These are phyloP conservation scores for Aspergillus sp. DNA, from an alignment of 2,329 filamentous ascomycete species.

Conservation along the genomic window DNA sequence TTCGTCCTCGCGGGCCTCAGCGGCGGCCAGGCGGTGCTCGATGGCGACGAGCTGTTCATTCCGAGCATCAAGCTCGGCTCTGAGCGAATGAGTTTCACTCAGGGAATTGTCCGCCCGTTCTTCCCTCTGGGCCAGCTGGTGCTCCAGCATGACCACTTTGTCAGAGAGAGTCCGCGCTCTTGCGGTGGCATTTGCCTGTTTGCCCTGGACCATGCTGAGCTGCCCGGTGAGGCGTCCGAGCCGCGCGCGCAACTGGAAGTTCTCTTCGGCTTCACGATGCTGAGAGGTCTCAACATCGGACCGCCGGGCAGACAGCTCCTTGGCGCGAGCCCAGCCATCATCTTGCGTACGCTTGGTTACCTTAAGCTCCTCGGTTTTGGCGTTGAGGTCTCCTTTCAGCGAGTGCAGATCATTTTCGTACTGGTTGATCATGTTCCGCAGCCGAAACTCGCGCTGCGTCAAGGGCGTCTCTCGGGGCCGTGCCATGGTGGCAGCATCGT, in stretches of 20 bases:
- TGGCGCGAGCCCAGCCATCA: constrained; percentile 3
- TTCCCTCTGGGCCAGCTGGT: constrained; percentile 3
- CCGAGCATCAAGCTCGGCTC: constrained; percentile 3
- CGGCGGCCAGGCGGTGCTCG: constrained; percentile 3
- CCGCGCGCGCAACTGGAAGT: constrained; percentile 2
- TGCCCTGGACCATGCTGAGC: constrained; percentile 1
- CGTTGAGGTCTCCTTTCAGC: constrained; percentile 1
- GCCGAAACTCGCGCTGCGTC: neutral
- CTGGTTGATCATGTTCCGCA: constrained; percentile 2
- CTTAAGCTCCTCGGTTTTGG: constrained; percentile 5
- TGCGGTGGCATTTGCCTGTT: constrained; percentile 2
- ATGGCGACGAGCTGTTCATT: constrained; percentile 3
- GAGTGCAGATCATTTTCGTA: constrained; percentile 3
- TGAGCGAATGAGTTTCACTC: constrained; percentile 5
- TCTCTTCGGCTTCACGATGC: neutral
- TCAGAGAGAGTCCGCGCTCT: constrained; percentile 2
- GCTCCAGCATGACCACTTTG: constrained; percentile 6
- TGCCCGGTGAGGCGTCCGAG: constrained; percentile 2
- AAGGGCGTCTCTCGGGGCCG: neutral
- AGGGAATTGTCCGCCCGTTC: constrained; percentile 1
- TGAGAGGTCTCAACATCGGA: no score
- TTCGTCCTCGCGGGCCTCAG: constrained; percentile 1
- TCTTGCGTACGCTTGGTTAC: constrained; percentile 2
- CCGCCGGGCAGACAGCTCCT: constrained; percentile 1
- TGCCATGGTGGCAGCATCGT: constrained; percentile 1